Evolutionary conservation across 1,284 basidiomycete genomes (phyloP), one percentile per base, ranked within the genome.

Genomic region (Boletus semigastroideus): DNA sequence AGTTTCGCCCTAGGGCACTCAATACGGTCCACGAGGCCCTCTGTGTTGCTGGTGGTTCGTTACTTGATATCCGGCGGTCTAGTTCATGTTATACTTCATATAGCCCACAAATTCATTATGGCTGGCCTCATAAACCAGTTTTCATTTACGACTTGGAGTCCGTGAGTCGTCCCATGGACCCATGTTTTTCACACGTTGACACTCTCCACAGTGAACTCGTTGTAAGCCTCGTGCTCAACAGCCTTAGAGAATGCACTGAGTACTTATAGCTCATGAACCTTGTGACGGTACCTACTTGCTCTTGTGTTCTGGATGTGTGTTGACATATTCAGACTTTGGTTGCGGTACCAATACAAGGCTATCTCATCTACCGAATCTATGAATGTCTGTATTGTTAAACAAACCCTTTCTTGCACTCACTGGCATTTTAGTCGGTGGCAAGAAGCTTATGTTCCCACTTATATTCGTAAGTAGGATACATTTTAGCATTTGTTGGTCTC

Each of bases 81-180:
- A 10, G 7, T 19, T 57, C 7, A 41, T 38, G 1, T 41, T 19
- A 12, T 20, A 7, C 12, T 13, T 4, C n/a, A 22, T 22, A 22
- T 13, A 59, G 60, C 25, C 3, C 59, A 49, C 37, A 59, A 60
- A 36, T 41, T 41, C 37, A 41, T 59, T 2, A 20, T 53, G n/a
- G 40, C 19, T n/a, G 42, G 45, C 10, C 12, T 62, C 22, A 4
- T 8, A 14, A 13, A 37, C 20, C 45, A 53, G 20, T 9, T 12
- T 2, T 20, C 37, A n/a, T 5, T 17, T 5, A 13, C 19, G 5
- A 9, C 4, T 2, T n/a, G 2, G 9, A 20, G 10, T 34, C 17
- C 37, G 52, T 36, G 34, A 36, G 34, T 36, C 34, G n/a, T 17
- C 10, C 9, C 34, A n/a, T 36, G 9, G n/a, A 22, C 16, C 5